Conservation (phyloP, 73 alveolate species). For the Paramecium biaurelia region DNA sequence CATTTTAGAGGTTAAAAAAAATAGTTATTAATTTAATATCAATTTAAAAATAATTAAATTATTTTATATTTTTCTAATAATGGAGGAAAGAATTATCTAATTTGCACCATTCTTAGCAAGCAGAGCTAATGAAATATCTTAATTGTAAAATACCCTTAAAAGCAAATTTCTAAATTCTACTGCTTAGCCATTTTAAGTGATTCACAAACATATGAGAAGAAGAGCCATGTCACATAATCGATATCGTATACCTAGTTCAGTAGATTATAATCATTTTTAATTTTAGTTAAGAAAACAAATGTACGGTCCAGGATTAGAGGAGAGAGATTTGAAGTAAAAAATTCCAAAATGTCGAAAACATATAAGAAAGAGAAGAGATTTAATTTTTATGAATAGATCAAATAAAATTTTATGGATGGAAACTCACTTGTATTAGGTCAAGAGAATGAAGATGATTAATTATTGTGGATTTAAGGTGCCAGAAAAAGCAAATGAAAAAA, state of each 20-base stretch:
- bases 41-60: not conserved
- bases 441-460: constrained; percentile 93
- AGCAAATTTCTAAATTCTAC: constrained; percentile 28
- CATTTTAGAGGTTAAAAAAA: not conserved
- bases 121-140: constrained; percentile 15
- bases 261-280: constrained; percentile 65
- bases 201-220: constrained; percentile 96
- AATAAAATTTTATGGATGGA: constrained; percentile 89
- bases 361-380: constrained; percentile 76
- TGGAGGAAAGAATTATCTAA: constrained; percentile 30
- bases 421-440: constrained; percentile 96
- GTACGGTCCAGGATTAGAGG: constrained; percentile 12
- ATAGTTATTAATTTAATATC: not conserved
- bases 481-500: constrained; percentile 84
- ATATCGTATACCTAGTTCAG: constrained; percentile 90
- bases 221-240: constrained; percentile 99
- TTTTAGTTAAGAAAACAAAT: constrained; percentile 51
- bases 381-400: constrained; percentile 79
- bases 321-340: constrained; percentile 68
- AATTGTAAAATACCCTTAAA: not conserved
- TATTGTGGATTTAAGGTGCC: constrained; percentile 88
- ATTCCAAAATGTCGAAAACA: constrained; percentile 85
- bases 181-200: constrained; percentile 69
- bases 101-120: not conserved
- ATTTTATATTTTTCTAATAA: not conserved